Evolutionary conservation across 306 rosid species (phyloP).

Genomic region (Myrica gale): DNA sequence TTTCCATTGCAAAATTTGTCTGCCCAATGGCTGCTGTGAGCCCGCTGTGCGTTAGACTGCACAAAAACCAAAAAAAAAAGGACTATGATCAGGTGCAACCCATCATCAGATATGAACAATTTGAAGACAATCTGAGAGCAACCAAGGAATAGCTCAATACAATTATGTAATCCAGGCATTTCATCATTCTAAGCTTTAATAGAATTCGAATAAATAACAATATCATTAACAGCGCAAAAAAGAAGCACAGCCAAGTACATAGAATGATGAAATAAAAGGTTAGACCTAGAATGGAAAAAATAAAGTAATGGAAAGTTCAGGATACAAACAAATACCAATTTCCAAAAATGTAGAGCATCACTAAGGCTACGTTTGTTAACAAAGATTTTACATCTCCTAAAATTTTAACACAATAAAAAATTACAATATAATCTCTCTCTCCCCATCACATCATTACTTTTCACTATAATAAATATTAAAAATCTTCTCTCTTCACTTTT

Average conservation of each 20-base stretch:
- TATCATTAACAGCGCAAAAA: background rate
- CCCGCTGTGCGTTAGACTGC: slow-evolving; percentile 72
- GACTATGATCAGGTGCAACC: slow-evolving; percentile 21
- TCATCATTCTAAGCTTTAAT: background rate
- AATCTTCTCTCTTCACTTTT: too few relatives aligned
- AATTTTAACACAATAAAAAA: too few relatives aligned
- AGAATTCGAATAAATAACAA: background rate
- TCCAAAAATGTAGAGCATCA: background rate
- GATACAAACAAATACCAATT: background rate
- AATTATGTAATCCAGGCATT: background rate
- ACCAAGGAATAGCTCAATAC: background rate
- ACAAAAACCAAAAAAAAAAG: slow-evolving; percentile 18
- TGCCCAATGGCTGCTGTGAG: slow-evolving; percentile 46
- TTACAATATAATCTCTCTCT: too few relatives aligned
- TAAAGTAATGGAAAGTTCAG: background rate
- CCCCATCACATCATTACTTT: too few relatives aligned
- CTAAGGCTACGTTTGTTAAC: too few relatives aligned
- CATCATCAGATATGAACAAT: background rate
- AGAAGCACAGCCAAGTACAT: background rate
- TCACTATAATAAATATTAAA: too few relatives aligned
- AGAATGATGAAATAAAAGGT: background rate
- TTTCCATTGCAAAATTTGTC: slow-evolving; percentile 50
- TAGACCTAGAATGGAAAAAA: background rate
- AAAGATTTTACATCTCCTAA: too few relatives aligned
- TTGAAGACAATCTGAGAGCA: background rate